Base-by-base conservation (phyloP, 1,284 basidiomycete species). In the Rhodotorula sp. region DNA sequence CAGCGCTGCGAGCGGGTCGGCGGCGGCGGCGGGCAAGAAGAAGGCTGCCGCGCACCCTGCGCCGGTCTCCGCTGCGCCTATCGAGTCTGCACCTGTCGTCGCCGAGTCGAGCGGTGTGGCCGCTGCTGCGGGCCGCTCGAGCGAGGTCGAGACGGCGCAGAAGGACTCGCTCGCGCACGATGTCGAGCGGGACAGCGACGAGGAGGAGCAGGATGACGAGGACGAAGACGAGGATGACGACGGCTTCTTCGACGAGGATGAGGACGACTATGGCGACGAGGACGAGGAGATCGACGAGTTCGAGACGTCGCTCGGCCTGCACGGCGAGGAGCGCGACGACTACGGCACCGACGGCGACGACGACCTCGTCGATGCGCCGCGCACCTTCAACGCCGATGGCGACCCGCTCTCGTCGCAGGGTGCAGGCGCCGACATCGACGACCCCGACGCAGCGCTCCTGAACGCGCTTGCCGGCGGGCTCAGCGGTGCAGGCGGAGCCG, bases 61-160 rank as follows among this genome's bases (percentile, higher is more conserved):
- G 12, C 25, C 25, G 13, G 1, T 25, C n/a, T 16, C 27, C 10
- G 53, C 25, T 13, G 52, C 25, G 34, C 34, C 34, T 34, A 5
- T 34, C 52, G 52, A 25, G 14, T 4, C 25, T 5, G 16, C 27
- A 34, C 34, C 34, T 12, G 12, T 50, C 44, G 56, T 19, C 21
- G 21, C 53, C 17, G 53, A 27, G 8, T 25, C 27, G 53, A n/a
- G 42, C 34, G 34, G 13, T 9, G 14, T 19, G 12, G 42, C 60
- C 13, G 21, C 41, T 9, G 49, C 34, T 2, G 34, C 49, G 7
- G 49, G 34, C 19, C 14, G 41, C 19, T 55, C 54, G 13, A 57
- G 41, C 34, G n/a, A 59, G 57, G 46, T 46, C 44, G 88, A 90
- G 76, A 85, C 87, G 56, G 87, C 88, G 67, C 86, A 79, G 52